Percentiles rank a stretch among this genome's conserved stretches.
Evolutionary conservation across 164 flowering plant species (phyloP).

Genomic region (Akebia trifoliata): DNA sequence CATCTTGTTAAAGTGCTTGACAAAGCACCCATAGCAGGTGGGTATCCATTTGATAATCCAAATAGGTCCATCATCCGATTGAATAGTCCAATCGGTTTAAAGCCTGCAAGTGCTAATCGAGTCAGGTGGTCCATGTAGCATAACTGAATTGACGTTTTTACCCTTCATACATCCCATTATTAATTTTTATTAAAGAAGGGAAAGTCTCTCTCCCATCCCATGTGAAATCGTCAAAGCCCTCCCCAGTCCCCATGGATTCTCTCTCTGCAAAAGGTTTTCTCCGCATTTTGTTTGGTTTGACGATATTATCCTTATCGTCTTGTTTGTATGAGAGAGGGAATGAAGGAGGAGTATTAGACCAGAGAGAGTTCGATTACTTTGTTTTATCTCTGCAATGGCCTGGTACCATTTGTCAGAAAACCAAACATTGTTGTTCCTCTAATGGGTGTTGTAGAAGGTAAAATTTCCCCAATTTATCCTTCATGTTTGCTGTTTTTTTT

Average conservation of each 20-base stretch:
- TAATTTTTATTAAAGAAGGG: too few relatives aligned
- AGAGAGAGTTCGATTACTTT: slow-evolving; percentile 19
- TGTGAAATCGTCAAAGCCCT: too few relatives aligned
- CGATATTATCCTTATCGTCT: background rate
- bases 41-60: too few relatives aligned
- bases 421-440: slow-evolving; percentile 9
- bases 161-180: too few relatives aligned
- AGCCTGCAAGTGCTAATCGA: too few relatives aligned
- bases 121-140: too few relatives aligned
- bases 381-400: slow-evolving; percentile 16
- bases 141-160: too few relatives aligned
- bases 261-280: background rate
- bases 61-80: too few relatives aligned
- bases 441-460: slow-evolving; percentile 18
- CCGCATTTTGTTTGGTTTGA: background rate
- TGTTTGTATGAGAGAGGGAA: background rate
- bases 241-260: slow-evolving; percentile 9
- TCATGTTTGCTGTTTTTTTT: background rate
- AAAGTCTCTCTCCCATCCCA: too few relatives aligned
- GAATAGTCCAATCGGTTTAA: too few relatives aligned
- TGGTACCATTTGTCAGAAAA: slow-evolving; percentile 12
- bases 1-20: too few relatives aligned
- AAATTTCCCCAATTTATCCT: background rate
- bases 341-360: background rate
- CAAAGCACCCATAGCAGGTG: too few relatives aligned